Base-by-base conservation (phyloP, 2,329 filamentous ascomycete genomes). In the Daldinia eschscholtzii region DNA sequence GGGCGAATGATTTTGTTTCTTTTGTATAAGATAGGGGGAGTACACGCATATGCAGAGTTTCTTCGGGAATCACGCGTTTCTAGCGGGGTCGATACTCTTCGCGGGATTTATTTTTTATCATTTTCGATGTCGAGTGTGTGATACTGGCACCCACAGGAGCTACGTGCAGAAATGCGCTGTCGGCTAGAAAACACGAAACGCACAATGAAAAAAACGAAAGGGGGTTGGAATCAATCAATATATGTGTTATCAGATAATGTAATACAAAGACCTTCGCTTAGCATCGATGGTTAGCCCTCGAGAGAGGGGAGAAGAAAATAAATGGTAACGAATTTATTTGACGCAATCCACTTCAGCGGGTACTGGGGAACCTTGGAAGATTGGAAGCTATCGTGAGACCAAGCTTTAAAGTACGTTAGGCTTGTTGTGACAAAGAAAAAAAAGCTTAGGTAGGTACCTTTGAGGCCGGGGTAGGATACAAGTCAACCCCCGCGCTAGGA, bases 341-440 rank as follows among this genome's bases (percentile, higher is more conserved):
- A 30, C 35, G 37, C 37, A 48, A 48, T 48, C 18, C 52, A 15
- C 28, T 23, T 30, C 33, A 35, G 33, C 33, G 33, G 33, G 7
- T 35, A 6, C 33, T 9, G 33, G 52, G 44, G 13, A 9, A 39
- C 33, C 9, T 39, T 20, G 37, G 15, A 46, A 53, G 30, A 55
- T 41, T 63, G 30, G 65, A 70, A 67, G 58, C 50, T 57, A 70
- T 70, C 68, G 68, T 70, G 68, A 68, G 57, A 61, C 65, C 42
- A 60, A 35, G 46, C 30, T 59, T 59, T 64, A 39, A 39, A 12
- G 35, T 39, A 12, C 35, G 12, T 28, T 55, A 39, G 52, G 6
- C 52, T 55, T 18, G 7, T 30, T 55, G 35, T 41, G 53, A 57
- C 35, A 30, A 28, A 15, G 20, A 30, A 35, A 39, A 37, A 39